Conservation (phyloP, 805 yeast species). For the Candida adriatica region DNA sequence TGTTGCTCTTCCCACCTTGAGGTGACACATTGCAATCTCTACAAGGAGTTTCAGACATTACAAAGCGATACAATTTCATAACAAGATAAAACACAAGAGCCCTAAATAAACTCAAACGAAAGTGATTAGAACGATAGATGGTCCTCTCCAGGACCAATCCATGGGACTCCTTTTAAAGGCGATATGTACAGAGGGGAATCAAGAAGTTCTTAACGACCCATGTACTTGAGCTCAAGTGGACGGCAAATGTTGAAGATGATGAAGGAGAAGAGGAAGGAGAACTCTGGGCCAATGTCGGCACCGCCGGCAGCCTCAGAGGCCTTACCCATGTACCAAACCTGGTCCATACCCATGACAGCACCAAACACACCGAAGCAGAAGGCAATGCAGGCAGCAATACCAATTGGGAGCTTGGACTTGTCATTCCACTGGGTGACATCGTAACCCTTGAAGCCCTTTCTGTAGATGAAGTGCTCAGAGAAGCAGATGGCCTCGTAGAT, state of each 20-base stretch:
- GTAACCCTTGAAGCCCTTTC: slow-evolving; percentile 54
- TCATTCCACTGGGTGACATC: slow-evolving; percentile 57
- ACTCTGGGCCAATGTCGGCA: slow-evolving; percentile 86
- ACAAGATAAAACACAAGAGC: too few species aligned
- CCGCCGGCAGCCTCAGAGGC: slow-evolving; percentile 65
- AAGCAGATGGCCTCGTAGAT: slow-evolving; percentile 69
- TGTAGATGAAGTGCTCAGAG: slow-evolving; percentile 81
- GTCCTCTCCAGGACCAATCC: too few species aligned
- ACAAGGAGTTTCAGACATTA: too few species aligned
- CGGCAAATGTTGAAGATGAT: slow-evolving; percentile 54
- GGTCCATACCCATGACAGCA: slow-evolving; percentile 81
- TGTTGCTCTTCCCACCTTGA: too few species aligned
- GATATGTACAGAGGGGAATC: not conserved
- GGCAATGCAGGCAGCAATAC: slow-evolving; percentile 71
- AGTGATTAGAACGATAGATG: too few species aligned
- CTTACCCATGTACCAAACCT: slow-evolving; percentile 76
- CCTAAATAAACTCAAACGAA: too few species aligned
- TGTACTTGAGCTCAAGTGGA: slow-evolving; percentile 63
- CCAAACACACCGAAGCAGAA: slow-evolving; percentile 83
- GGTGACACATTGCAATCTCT: too few species aligned
- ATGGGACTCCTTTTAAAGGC: not conserved
- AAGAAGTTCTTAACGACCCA: slow-evolving; percentile 32
- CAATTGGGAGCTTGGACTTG: slow-evolving; percentile 57
- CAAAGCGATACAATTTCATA: too few species aligned
- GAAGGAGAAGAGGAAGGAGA: slow-evolving; percentile 63